Evolutionary conservation across 225 moss, liverwort and hornwort genomes (phyloP).

Genomic region (Marchantia paleacea): DNA sequence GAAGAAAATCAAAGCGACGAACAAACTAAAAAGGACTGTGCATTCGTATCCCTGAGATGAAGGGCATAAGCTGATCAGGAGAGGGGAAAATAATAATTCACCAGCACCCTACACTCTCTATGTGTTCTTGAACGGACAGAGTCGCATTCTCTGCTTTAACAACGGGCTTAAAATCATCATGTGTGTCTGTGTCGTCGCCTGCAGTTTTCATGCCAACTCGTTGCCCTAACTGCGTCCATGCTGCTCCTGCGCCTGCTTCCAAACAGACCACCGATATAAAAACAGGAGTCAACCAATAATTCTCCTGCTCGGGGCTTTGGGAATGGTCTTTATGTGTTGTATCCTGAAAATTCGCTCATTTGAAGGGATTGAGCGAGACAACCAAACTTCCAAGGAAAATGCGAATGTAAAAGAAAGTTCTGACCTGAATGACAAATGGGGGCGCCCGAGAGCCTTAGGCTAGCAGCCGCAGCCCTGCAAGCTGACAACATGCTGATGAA

Average conservation of each 20-base stretch:
- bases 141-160: conserved; percentile 44
- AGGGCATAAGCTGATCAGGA: background rate
- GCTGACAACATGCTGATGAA: conserved; percentile 30
- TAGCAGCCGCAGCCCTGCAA: conserved; percentile 38
- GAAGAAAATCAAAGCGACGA: background rate
- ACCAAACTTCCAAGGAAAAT: background rate
- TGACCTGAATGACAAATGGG: conserved; percentile 17
- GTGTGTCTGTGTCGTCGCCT: conserved; percentile 68
- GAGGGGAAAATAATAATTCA: background rate
- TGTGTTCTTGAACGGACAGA: conserved; percentile 60
- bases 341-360: no score
- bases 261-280: background rate
- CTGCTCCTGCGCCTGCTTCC: conserved; percentile 18
- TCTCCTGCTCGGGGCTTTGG: no score
- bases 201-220: conserved; percentile 49
- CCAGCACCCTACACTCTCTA: conserved; percentile 63
- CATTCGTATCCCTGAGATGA: background rate
- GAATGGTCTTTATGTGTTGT: no score
- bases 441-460: conserved; percentile 24
- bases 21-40: background rate
- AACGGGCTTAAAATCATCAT: conserved; percentile 84
- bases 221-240: conserved; percentile 52
- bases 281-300: no score
- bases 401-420: background rate
- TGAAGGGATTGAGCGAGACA: background rate